phyloP scores from a whole-genome alignment of 2,329 filamentous ascomycete genomes.

The Arachnomyces sp. region DNA sequence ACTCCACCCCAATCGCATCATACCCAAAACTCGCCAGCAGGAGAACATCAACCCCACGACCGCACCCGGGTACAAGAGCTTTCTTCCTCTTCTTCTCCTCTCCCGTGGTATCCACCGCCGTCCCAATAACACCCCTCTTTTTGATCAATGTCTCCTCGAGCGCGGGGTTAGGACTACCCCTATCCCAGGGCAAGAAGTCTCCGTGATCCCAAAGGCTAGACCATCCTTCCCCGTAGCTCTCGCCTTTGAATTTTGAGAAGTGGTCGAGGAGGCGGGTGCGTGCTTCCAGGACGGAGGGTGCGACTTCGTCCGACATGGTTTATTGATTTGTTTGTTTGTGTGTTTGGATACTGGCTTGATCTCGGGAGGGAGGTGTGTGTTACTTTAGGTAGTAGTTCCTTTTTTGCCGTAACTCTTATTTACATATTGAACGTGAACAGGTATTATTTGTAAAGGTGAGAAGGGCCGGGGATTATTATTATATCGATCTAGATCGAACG shows the following conservation, averaged over 20 bases:
- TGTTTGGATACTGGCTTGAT: too few species aligned
- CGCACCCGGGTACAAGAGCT: slow-evolving; percentile 75
- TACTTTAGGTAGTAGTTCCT: too few species aligned
- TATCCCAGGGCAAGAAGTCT: slow-evolving; percentile 53
- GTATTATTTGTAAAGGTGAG: too few species aligned
- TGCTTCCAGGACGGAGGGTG: slow-evolving; percentile 6
- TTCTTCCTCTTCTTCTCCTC: slow-evolving; percentile 34
- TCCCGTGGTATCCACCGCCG: slow-evolving; percentile 5
- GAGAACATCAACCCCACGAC: slow-evolving; percentile 71
- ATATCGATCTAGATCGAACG: too few species aligned
- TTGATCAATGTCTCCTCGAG: slow-evolving; percentile 47
- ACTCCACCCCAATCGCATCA: slow-evolving; percentile 68
- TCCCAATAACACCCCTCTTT: slow-evolving; percentile 30
- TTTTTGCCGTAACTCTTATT: too few species aligned
- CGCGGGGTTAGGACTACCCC: slow-evolving; percentile 51
- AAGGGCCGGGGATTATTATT: too few species aligned
- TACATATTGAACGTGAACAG: too few species aligned
- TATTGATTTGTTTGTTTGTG: background rate
- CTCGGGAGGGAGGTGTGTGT: too few species aligned
- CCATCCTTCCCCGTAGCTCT: slow-evolving; percentile 44
- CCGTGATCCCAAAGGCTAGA: slow-evolving; percentile 49
- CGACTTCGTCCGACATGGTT: slow-evolving; percentile 1
- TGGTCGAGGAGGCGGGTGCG: slow-evolving; percentile 21
- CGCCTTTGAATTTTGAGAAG: slow-evolving; percentile 35
- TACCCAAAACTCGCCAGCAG: slow-evolving; percentile 68